phyloP scores from a whole-genome alignment of 768 basidiomycete species.

The Dioszegia crocea region DNA sequence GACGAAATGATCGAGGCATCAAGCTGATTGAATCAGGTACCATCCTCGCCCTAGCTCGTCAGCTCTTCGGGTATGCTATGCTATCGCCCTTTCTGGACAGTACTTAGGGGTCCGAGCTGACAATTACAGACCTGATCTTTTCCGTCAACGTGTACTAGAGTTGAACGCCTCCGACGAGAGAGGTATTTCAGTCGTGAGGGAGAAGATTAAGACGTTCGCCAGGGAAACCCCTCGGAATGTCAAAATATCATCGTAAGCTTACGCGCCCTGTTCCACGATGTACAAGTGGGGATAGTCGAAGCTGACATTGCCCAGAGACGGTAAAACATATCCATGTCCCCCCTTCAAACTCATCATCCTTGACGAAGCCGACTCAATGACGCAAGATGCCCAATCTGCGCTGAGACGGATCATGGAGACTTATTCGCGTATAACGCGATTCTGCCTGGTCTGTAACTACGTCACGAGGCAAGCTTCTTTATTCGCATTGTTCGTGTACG shows the following conservation, averaged over 20 bases:
- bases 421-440: slow-evolving; percentile 93
- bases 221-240: slow-evolving; percentile 50
- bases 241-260: slow-evolving; percentile 46
- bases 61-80: slow-evolving; percentile 75
- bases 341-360: slow-evolving; percentile 99
- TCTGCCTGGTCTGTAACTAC: slow-evolving; percentile 98
- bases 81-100: neutral
- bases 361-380: slow-evolving; percentile 99
- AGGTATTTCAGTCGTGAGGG: slow-evolving; percentile 91
- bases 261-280: neutral
- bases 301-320: slow-evolving; percentile 62
- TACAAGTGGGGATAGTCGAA: neutral
- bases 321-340: slow-evolving; percentile 83
- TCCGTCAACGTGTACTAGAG: slow-evolving; percentile 86
- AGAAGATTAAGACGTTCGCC: slow-evolving; percentile 98
- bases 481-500: neutral
- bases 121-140: slow-evolving; percentile 76
- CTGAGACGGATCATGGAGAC: slow-evolving; percentile 98
- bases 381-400: slow-evolving; percentile 96
- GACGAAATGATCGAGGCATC: neutral
- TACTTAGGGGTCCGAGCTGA: neutral
- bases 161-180: slow-evolving; percentile 98
- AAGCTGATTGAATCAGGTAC: slow-evolving; percentile 55
- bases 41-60: slow-evolving; percentile 85
- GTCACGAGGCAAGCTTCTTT: slow-evolving; percentile 72